phyloP scores from a whole-genome alignment of 192 early-diverging fungal species.

The Coemansia furcata region DNA sequence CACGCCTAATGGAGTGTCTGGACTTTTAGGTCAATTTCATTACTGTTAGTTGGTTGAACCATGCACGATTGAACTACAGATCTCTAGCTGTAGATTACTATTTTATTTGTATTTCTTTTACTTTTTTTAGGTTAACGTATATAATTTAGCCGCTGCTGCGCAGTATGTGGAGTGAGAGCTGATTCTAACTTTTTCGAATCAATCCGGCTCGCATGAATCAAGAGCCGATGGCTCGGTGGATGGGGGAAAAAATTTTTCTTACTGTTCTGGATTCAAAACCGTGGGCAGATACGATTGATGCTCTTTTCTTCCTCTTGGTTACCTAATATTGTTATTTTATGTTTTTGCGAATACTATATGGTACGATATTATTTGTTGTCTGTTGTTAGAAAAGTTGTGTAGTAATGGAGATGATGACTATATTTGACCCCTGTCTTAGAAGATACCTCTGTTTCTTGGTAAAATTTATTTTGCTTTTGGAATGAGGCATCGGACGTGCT shows the following conservation, averaged over 20 bases:
- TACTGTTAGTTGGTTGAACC: background rate
- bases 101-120: background rate
- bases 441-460: background rate
- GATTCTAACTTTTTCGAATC: background rate
- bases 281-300: background rate
- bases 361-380: background rate
- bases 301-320: background rate
- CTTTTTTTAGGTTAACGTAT: background rate
- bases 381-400: background rate
- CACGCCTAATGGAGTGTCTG: too few relatives aligned
- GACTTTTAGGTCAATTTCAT: too few relatives aligned
- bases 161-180: background rate
- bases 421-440: conserved; percentile 10
- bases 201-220: background rate
- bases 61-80: background rate
- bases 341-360: background rate
- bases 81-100: background rate
- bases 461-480: background rate
- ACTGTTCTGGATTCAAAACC: background rate
- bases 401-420: conserved; percentile 8
- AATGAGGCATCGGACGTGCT: background rate
- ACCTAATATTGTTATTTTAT: background rate
- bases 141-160: background rate
- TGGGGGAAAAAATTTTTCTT: background rate
- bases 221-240: background rate